Evolutionary conservation across 2,329 filamentous ascomycete genomes (phyloP).

Genomic region (Cytospora piceicola): DNA sequence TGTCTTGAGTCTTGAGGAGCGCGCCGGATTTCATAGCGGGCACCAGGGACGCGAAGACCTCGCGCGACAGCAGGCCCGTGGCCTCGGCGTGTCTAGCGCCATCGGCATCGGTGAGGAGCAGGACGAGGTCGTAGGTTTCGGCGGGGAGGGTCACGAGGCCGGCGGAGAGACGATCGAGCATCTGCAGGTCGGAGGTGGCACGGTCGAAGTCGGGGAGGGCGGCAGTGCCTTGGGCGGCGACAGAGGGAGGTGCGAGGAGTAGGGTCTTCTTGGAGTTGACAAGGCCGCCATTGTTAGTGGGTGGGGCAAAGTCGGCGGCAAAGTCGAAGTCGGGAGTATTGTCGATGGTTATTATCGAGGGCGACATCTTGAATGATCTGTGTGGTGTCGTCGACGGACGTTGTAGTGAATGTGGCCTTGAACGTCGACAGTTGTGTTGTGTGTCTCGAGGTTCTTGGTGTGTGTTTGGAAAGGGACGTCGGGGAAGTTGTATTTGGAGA

Average conservation of each 20-base stretch:
- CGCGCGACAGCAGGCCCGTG: slow-evolving; percentile 63
- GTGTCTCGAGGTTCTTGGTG: not conserved
- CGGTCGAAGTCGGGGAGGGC: slow-evolving; percentile 77
- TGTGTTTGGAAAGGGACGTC: not conserved
- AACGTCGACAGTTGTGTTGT: not conserved
- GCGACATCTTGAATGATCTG: slow-evolving; percentile 47
- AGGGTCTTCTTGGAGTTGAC: slow-evolving; percentile 63
- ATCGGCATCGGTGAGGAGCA: slow-evolving; percentile 81
- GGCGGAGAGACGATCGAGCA: slow-evolving; percentile 90
- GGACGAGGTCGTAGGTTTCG: slow-evolving; percentile 79
- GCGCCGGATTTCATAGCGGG: slow-evolving; percentile 72
- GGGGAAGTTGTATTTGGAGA: not conserved
- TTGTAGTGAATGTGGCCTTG: not conserved
- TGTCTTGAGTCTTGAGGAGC: slow-evolving; percentile 70
- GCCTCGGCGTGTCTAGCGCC: slow-evolving; percentile 66
- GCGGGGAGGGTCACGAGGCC: slow-evolving; percentile 78
- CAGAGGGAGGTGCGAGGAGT: slow-evolving; percentile 86
- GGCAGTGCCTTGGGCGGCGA: slow-evolving; percentile 78
- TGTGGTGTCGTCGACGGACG: slow-evolving; percentile 17
- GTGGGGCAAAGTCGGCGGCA: slow-evolving; percentile 37
- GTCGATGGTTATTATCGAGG: slow-evolving; percentile 59
- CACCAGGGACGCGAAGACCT: slow-evolving; percentile 71
- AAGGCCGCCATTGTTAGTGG: slow-evolving; percentile 32
- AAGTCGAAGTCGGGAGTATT: slow-evolving; percentile 57
- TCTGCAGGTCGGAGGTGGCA: slow-evolving; percentile 83